A percentile compares a stretch with the other conserved stretches of the same genome.
Conservation (phyloP, 345 rosid genomes). For the Clausena lansium region DNA sequence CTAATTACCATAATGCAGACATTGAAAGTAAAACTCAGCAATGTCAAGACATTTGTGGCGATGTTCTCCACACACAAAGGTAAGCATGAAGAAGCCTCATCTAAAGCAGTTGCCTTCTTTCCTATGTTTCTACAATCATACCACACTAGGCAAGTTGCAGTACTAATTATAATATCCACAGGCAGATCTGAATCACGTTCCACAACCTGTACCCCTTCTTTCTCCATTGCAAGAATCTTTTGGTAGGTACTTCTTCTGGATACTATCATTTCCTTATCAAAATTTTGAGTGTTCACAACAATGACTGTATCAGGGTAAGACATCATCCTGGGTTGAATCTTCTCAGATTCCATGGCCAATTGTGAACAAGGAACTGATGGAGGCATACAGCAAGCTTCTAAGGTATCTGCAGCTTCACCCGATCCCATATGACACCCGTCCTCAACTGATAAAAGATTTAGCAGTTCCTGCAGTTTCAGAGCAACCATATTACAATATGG, state of each 20-base stretch:
- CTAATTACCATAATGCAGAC: constrained; percentile 79
- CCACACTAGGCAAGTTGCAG: constrained; percentile 80
- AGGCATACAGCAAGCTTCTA: constrained; percentile 37
- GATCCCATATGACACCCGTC: constrained; percentile 23
- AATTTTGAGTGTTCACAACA: constrained; percentile 71
- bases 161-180: constrained; percentile 68
- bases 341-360: constrained; percentile 34
- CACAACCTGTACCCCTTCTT: constrained; percentile 76
- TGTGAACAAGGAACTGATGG: constrained; percentile 24
- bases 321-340: constrained; percentile 27
- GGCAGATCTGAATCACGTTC: constrained; percentile 85
- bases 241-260: constrained; percentile 85
- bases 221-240: constrained; percentile 79
- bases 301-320: constrained; percentile 43
- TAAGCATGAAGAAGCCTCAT: constrained; percentile 63
- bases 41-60: constrained; percentile 71
- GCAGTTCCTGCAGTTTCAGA: constrained; percentile 40
- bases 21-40: constrained; percentile 76
- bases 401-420: constrained; percentile 35
- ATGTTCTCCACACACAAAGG: constrained; percentile 69
- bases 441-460: constrained; percentile 45
- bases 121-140: constrained; percentile 62
- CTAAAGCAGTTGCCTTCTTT: constrained; percentile 46
- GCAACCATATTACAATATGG: constrained; percentile 22
- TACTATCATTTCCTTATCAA: constrained; percentile 77